Evolutionary conservation across 2,329 filamentous ascomycete species (phyloP).

Genomic region (Colletotrichum sp.): DNA sequence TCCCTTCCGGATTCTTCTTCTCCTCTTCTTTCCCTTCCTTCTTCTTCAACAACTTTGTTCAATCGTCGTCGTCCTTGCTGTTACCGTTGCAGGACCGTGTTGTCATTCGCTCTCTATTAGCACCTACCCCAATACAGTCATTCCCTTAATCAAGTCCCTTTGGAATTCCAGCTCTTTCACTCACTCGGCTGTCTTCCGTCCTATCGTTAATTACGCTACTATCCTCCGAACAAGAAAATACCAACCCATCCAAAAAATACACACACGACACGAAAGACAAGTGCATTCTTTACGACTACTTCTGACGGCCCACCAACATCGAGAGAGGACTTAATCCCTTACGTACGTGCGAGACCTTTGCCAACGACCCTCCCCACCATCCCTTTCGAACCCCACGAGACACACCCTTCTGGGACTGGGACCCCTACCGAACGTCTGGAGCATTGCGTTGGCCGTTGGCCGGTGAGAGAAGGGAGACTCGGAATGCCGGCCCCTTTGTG

Average conservation of each 20-base stretch:
- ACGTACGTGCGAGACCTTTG: constrained; percentile 6
- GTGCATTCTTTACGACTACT: constrained; percentile 16
- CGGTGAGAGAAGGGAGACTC: not conserved
- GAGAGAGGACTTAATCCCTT: constrained; percentile 19
- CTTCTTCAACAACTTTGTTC: constrained; percentile 26
- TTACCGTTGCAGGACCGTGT: constrained; percentile 28
- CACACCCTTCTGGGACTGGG: not conserved
- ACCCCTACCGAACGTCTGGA: not conserved
- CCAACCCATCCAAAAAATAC: constrained; percentile 15
- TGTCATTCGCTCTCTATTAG: constrained; percentile 24
- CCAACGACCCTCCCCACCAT: not conserved
- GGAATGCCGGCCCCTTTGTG: constrained; percentile 1
- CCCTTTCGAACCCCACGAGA: not conserved
- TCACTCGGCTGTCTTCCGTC: constrained; percentile 52
- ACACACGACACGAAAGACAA: constrained; percentile 15
- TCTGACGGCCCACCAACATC: constrained; percentile 4
- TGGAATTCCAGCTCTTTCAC: constrained; percentile 46
- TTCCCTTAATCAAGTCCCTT: constrained; percentile 24
- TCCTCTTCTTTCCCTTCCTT: constrained; percentile 24
- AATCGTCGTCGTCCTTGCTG: constrained; percentile 37
- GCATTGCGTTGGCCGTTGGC: not conserved
- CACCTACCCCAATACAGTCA: constrained; percentile 25
- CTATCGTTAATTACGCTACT: constrained; percentile 43
- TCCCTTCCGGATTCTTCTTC: constrained; percentile 12
- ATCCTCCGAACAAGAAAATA: not conserved